A percentile compares a stretch with the other conserved stretches of the same genome.
These are phyloP conservation scores for Gelatoporia subvermispora DNA, from an alignment of 768 basidiomycete species.

Conservation along the genomic window DNA sequence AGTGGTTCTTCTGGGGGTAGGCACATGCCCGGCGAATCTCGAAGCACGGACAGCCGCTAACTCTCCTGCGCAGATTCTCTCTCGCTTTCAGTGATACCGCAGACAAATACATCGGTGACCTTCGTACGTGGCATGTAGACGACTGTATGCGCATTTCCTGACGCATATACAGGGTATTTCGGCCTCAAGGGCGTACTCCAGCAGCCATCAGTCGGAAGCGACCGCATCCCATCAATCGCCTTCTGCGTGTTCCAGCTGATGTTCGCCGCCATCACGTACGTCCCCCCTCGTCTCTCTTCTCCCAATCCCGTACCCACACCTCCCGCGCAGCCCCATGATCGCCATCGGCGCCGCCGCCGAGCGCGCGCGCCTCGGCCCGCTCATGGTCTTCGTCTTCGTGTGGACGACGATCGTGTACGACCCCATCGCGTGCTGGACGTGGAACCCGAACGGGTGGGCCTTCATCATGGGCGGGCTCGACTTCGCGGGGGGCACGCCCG, in stretches of 20 bases:
- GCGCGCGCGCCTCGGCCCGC: slow-evolving; percentile 77
- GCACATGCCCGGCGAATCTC: not conserved
- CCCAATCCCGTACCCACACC: slow-evolving; percentile 13
- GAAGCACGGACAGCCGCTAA: not conserved
- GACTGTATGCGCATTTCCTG: not conserved
- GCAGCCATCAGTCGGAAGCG: slow-evolving; percentile 67
- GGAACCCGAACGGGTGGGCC: slow-evolving; percentile 81
- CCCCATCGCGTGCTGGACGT: slow-evolving; percentile 95
- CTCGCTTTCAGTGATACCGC: slow-evolving; percentile 76
- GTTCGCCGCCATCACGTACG: slow-evolving; percentile 86
- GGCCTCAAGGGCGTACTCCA: slow-evolving; percentile 74
- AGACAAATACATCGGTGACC: slow-evolving; percentile 73
- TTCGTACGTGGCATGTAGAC: slow-evolving; percentile 44
- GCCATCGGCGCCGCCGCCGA: slow-evolving; percentile 93
- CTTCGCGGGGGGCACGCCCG: slow-evolving; percentile 94
- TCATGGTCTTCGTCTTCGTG: slow-evolving; percentile 83
- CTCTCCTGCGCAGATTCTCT: slow-evolving; percentile 47
- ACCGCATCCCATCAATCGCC: slow-evolving; percentile 65
- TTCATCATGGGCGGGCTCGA: slow-evolving; percentile 78
- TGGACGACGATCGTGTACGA: slow-evolving; percentile 89
- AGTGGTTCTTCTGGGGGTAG: slow-evolving; percentile 97
- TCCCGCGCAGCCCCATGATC: slow-evolving; percentile 61
- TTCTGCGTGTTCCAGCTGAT: slow-evolving; percentile 87
- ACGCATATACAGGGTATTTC: slow-evolving; percentile 58
- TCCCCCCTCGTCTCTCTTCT: slow-evolving; percentile 3